Percentiles rank a stretch among this genome's conserved stretches.
Evolutionary conservation across 2,329 filamentous ascomycete genomes (phyloP).

Genomic region (Cercospora zeina): DNA sequence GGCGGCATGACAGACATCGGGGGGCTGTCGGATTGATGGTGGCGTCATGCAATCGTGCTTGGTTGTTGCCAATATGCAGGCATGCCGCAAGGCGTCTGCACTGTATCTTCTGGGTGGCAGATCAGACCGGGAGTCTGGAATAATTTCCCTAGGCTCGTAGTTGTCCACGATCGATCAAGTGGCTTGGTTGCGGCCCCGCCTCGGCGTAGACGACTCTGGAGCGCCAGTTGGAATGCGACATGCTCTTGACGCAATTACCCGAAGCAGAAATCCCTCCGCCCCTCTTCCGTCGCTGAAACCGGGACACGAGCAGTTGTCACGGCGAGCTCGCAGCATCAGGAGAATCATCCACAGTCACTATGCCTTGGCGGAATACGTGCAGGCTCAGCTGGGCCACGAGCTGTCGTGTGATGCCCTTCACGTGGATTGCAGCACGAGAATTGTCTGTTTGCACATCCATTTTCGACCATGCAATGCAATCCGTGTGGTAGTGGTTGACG

Average conservation of each 20-base stretch:
- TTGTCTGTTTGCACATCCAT: not conserved
- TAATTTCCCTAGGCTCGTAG: not conserved
- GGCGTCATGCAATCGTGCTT: constrained; percentile 1
- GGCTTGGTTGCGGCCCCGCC: not conserved
- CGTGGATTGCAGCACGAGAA: not conserved
- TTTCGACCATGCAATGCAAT: not conserved
- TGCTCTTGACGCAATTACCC: not conserved
- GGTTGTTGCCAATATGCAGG: constrained; percentile 10
- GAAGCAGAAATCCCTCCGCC: constrained; percentile 1
- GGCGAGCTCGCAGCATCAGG: not conserved
- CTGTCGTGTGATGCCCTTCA: not conserved
- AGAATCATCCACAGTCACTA: not conserved
- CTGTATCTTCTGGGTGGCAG: not conserved
- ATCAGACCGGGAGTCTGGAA: constrained; percentile 7
- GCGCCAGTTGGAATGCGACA: not conserved
- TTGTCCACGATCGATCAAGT: not conserved
- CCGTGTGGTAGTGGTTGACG: not conserved
- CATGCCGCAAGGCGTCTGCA: constrained; percentile 7
- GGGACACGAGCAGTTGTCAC: not conserved
- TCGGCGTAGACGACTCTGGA: not conserved
- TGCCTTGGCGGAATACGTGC: not conserved
- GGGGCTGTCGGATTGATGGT: constrained; percentile 2
- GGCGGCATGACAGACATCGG: constrained; percentile 6
- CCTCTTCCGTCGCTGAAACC: not conserved
- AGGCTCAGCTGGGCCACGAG: not conserved